phyloP scores from a whole-genome alignment of 306 rosid species.

The Abrus precatorius region DNA sequence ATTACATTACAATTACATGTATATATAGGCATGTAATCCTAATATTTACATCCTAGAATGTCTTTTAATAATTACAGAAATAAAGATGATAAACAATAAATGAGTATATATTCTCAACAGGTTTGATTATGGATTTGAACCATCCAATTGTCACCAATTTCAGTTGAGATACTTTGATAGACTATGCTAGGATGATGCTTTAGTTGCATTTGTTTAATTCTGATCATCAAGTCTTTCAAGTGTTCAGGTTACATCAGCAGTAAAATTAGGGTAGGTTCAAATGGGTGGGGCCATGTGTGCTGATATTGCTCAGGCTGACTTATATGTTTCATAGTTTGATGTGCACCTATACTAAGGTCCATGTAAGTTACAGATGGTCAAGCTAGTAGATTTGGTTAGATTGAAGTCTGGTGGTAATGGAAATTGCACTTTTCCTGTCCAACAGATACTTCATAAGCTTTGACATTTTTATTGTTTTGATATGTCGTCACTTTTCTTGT shows the following conservation, averaged over 20 bases:
- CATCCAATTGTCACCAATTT: no score
- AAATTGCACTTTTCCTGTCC: constrained; percentile 10
- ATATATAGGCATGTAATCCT: no score
- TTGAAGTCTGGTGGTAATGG: background rate
- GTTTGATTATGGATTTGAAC: background rate
- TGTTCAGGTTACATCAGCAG: background rate
- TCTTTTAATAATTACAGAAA: no score
- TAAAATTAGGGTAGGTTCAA: background rate
- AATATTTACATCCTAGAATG: no score
- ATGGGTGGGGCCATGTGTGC: background rate
- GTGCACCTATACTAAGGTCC: background rate
- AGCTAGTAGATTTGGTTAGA: background rate
- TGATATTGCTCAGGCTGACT: constrained; percentile 21
- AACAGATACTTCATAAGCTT: background rate
- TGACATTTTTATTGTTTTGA: background rate
- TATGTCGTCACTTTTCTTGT: constrained; percentile 11
- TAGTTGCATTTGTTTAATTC: no score
- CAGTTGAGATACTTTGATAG: no score
- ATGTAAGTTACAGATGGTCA: constrained; percentile 5
- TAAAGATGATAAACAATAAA: no score
- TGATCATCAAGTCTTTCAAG: no score
- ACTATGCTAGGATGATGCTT: no score
- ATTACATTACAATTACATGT: no score
- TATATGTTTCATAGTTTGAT: constrained; percentile 25
- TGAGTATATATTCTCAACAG: no score